Conservation (phyloP, 2,329 filamentous ascomycete genomes). For the Penicillium freii region DNA sequence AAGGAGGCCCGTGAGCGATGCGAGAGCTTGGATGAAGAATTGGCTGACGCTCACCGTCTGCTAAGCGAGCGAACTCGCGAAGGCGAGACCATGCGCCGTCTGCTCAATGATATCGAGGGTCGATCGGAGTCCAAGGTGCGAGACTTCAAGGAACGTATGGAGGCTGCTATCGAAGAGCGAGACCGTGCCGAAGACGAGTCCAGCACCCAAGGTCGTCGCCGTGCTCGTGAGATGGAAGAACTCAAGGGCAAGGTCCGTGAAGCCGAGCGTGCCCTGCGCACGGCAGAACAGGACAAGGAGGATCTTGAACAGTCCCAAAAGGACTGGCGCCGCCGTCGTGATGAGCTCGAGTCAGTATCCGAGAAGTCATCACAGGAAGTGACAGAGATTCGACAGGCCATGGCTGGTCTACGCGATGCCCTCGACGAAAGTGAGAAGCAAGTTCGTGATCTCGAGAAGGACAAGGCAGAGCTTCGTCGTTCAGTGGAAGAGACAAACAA, state of each 20-base stretch:
- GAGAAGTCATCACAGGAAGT: conserved; percentile 70
- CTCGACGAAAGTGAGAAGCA: conserved; percentile 86
- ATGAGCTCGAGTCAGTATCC: conserved; percentile 71
- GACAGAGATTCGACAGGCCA: conserved; percentile 71
- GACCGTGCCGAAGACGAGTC: conserved; percentile 91
- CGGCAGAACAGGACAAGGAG: conserved; percentile 70
- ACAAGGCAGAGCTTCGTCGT: conserved; percentile 71
- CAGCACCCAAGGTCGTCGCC: conserved; percentile 70
- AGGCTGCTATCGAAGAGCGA: conserved; percentile 87
- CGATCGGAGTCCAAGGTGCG: conserved; percentile 76
- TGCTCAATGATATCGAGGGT: conserved; percentile 82
- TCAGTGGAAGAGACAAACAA: conserved; percentile 74
- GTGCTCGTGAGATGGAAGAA: conserved; percentile 82
- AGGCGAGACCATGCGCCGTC: conserved; percentile 87
- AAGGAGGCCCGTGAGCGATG: conserved; percentile 81
- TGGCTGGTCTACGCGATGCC: conserved; percentile 72
- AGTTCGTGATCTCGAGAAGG: conserved; percentile 77
- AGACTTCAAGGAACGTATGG: conserved; percentile 85
- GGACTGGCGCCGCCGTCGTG: conserved; percentile 70
- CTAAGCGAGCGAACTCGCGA: conserved; percentile 86
- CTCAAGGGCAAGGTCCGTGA: conserved; percentile 75
- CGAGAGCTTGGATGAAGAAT: conserved; percentile 87
- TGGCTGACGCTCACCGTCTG: conserved; percentile 81
- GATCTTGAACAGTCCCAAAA: conserved; percentile 71
- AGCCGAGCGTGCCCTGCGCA: conserved; percentile 72